Conservation (phyloP, 371 early-diverging fungal genomes). For the Rhizopus stolonifer region DNA sequence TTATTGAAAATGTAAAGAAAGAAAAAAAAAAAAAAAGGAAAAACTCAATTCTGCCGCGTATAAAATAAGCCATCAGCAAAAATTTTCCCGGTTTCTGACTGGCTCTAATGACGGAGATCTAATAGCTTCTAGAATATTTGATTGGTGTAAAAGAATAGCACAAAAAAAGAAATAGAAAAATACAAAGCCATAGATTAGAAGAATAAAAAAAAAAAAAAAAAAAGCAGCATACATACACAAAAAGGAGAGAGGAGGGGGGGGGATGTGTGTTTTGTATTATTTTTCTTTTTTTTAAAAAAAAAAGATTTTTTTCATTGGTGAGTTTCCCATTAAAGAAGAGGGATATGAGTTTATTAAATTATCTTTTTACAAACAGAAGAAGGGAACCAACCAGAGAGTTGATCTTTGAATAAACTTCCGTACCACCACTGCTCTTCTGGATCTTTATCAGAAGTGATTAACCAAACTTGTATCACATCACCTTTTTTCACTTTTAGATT, state of each 20-base stretch:
- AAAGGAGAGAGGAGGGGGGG: neutral
- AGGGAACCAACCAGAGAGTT: neutral
- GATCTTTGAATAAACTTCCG: neutral
- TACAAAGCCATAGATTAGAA: no score
- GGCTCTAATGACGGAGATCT: no score
- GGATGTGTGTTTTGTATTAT: no score
- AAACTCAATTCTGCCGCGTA: neutral
- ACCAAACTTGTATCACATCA: conserved; percentile 22
- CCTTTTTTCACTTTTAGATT: conserved; percentile 15
- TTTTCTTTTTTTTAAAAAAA: no score
- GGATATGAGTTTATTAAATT: neutral
- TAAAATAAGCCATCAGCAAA: conserved; percentile 1
- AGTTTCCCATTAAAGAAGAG: no score
- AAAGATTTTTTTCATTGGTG: no score
- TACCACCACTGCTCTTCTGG: conserved; percentile 1
- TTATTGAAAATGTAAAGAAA: neutral
- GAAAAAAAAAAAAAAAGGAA: conserved; percentile 1
- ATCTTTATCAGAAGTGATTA: conserved; percentile 1
- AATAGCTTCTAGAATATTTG: neutral
- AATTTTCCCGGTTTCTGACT: neutral
- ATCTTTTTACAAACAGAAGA: neutral
- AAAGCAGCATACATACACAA: neutral
- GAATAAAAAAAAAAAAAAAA: neutral
- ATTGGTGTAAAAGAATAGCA: no score
- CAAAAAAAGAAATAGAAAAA: no score